These are phyloP conservation scores for Erucastrum elatum DNA, from an alignment of 345 rosid genomes.

Conservation along the genomic window DNA sequence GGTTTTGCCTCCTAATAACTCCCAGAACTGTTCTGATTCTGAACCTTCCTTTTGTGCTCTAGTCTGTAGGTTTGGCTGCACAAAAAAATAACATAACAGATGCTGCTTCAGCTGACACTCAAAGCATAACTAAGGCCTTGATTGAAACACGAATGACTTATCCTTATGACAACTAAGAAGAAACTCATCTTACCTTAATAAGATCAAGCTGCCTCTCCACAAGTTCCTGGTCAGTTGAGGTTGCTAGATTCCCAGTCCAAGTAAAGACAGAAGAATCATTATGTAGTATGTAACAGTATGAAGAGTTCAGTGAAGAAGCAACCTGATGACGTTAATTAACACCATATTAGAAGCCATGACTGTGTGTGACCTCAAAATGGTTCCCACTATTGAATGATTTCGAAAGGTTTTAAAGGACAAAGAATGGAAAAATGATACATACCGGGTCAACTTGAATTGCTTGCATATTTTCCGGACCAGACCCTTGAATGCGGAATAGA, in stretches of 20 bases:
- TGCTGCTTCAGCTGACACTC: neutral
- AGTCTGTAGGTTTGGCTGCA: constrained; percentile 84
- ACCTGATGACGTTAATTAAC: constrained; percentile 50
- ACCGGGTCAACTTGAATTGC: constrained; percentile 97
- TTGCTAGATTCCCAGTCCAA: constrained; percentile 84
- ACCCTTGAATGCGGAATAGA: constrained; percentile 87
- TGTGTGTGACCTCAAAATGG: neutral
- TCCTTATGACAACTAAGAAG: no score
- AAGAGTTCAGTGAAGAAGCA: constrained; percentile 82
- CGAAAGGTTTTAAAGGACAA: neutral
- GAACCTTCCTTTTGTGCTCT: constrained; percentile 95
- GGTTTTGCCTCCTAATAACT: constrained; percentile 77
- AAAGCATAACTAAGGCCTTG: neutral
- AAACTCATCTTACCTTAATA: constrained; percentile 64
- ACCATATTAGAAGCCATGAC: neutral
- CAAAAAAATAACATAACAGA: constrained; percentile 20
- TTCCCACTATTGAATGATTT: constrained; percentile 16
- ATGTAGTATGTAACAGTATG: constrained; percentile 92
- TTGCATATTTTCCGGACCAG: constrained; percentile 99
- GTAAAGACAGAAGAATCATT: constrained; percentile 72
- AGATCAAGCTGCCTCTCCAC: constrained; percentile 91
- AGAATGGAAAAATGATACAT: constrained; percentile 30
- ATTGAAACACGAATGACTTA: neutral
- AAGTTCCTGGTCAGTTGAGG: constrained; percentile 73
- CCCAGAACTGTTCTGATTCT: constrained; percentile 95